A percentile compares a stretch with the other conserved stretches of the same genome.
These are phyloP conservation scores for Zymoseptoria tritici DNA, from an alignment of 2,329 filamentous ascomycete species.

Conservation along the genomic window DNA sequence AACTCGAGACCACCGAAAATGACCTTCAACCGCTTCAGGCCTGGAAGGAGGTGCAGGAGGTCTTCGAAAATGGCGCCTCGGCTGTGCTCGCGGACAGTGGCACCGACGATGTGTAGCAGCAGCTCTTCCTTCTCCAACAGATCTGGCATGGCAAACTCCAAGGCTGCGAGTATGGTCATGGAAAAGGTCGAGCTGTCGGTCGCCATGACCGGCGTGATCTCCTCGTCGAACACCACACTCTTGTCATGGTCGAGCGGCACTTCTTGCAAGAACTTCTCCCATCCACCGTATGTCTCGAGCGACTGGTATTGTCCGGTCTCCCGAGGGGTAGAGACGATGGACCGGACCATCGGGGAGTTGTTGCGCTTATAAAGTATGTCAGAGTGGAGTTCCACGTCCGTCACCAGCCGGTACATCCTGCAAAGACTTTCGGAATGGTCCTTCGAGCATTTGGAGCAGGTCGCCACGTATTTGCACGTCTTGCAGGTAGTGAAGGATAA, in stretches of 20 bases:
- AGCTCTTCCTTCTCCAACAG: background rate
- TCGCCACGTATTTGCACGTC: background rate
- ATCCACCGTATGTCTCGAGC: conserved; percentile 1
- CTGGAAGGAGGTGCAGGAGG: conserved; percentile 1
- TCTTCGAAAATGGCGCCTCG: conserved; percentile 6
- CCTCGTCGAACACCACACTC: background rate
- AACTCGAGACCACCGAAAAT: conserved; percentile 1
- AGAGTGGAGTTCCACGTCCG: too few relatives aligned
- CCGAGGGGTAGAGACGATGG: too few relatives aligned
- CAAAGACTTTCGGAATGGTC: background rate
- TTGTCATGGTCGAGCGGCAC: background rate
- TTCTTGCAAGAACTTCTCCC: background rate
- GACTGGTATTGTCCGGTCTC: too few relatives aligned
- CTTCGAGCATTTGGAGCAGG: background rate
- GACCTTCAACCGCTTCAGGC: background rate
- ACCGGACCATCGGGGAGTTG: too few relatives aligned
- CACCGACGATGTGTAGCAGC: conserved; percentile 2
- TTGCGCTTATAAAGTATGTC: too few relatives aligned
- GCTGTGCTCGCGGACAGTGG: background rate
- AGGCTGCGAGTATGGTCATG: conserved; percentile 1
- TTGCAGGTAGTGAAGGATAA: background rate
- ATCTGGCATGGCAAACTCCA: background rate
- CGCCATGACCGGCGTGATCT: background rate
- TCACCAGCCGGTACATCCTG: background rate
- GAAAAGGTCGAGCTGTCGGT: conserved; percentile 1